Base-by-base conservation (phyloP, 2,329 filamentous ascomycete species). In the Fusarium sp. region DNA sequence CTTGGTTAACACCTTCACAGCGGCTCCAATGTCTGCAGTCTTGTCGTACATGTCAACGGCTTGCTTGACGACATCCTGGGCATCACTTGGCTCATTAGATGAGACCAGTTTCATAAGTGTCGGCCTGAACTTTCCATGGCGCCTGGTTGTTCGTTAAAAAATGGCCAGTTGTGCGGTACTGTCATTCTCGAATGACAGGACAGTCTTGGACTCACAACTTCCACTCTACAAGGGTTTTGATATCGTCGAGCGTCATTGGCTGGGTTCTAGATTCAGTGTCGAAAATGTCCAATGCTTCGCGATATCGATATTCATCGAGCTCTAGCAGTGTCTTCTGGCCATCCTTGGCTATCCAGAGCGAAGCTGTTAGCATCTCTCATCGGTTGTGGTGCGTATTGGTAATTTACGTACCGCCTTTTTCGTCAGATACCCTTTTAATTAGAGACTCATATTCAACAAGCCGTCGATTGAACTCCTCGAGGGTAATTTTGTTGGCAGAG, bases 181-280 rank as follows among this genome's bases (percentile, higher is more conserved):
- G 53, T 30, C 30, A 18, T 47, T 30, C 18, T 44, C 20, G 30
- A 20, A 30, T 27, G 18, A 13, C n/a, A 22, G 24, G 29, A 38
- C 18, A 25, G 38, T 25, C 15, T 41, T 32, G 52, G 47, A 80
- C 88, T 76, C 81, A 92, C 88, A 93, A 82, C 77, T 93, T 93
- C 91, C 91, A 93, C 48, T 91, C 85, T 12, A 92, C 86, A 6
- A 93, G 82, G 22, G 74, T 81, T 72, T 87, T 84, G 34, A 92
- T 82, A 73, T 92, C 86, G 2, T 84, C 81, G 48, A 88, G 85
- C 4, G 77, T 80, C 80, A 93, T 86, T 13, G 78, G 68, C 7
- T 77, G 77, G 18, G 75, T 74, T 12, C 77, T 68, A 22, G 74
- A 70, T 8, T 76, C 71, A 18, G 80, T 72, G 9, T 78, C 71